phyloP scores from a whole-genome alignment of 2,329 filamentous ascomycete genomes.

The Sordariomycetes sp. region DNA sequence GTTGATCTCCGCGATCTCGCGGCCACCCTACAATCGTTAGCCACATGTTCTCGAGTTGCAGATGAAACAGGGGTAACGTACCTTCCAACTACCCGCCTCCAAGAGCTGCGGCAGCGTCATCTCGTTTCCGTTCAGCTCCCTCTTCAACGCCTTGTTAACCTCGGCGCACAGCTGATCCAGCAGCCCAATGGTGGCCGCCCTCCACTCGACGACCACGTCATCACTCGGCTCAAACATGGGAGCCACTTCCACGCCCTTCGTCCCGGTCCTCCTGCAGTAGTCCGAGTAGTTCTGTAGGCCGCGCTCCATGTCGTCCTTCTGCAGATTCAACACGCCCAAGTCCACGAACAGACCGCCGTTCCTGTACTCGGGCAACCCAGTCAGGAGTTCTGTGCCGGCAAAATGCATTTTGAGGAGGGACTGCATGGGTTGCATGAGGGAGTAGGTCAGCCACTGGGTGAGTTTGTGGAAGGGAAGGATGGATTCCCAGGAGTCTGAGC shows the following conservation, averaged over 20 bases:
- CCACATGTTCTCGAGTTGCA: neutral
- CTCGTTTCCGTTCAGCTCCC: constrained; percentile 57
- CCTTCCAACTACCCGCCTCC: constrained; percentile 97
- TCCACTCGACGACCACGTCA: constrained; percentile 57
- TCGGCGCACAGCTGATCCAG: constrained; percentile 43
- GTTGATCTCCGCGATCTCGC: constrained; percentile 92
- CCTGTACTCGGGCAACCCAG: constrained; percentile 83
- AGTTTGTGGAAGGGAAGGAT: constrained; percentile 91
- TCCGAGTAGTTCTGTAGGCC: constrained; percentile 55
- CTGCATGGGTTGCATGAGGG: constrained; percentile 84
- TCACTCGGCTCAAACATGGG: constrained; percentile 51
- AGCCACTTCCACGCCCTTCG: constrained; percentile 46
- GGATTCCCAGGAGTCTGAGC: constrained; percentile 57
- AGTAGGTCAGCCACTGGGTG: constrained; percentile 91
- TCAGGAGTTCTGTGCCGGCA: constrained; percentile 71
- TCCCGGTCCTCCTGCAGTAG: constrained; percentile 63
- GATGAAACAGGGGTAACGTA: constrained; percentile 29
- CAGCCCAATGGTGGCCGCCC: constrained; percentile 53
- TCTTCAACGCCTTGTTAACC: constrained; percentile 54
- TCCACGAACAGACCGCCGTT: constrained; percentile 86
- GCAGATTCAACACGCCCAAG: constrained; percentile 71
- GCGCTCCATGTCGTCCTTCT: constrained; percentile 57
- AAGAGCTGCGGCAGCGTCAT: constrained; percentile 80
- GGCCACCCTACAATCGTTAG: constrained; percentile 36
- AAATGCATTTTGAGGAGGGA: constrained; percentile 74